These are phyloP conservation scores for Chrysoporthe cubensis DNA, from an alignment of 2,329 filamentous ascomycete species.

Conservation along the genomic window DNA sequence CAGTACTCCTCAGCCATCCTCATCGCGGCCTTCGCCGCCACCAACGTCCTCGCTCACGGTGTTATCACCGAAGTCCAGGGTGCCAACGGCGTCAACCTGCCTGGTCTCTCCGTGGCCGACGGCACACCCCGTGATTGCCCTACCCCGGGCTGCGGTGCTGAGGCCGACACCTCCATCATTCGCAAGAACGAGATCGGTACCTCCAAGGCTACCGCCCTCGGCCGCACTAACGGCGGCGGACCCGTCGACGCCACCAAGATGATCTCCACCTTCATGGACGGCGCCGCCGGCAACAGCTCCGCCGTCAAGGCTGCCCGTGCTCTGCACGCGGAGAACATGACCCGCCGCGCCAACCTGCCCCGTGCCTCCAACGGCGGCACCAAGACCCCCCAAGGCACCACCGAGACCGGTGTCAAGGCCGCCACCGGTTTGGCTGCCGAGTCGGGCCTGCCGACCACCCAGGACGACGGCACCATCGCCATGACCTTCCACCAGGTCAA, in stretches of 20 bases:
- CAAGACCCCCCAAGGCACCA: constrained; percentile 41
- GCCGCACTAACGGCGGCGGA: constrained; percentile 64
- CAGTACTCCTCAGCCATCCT: constrained; percentile 44
- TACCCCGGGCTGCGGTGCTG: constrained; percentile 63
- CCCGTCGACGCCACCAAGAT: constrained; percentile 61
- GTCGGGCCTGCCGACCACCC: constrained; percentile 62
- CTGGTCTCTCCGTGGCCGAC: constrained; percentile 64
- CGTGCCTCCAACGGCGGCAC: constrained; percentile 39
- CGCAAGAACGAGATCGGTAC: constrained; percentile 61
- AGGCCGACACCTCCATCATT: constrained; percentile 73
- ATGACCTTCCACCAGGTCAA: constrained; percentile 73
- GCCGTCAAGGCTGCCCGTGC: constrained; percentile 27
- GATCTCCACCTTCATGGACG: constrained; percentile 64
- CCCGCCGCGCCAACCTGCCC: constrained; percentile 31
- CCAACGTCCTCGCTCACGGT: constrained; percentile 60
- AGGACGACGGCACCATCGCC: constrained; percentile 62
- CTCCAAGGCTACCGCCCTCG: constrained; percentile 61
- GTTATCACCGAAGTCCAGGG: constrained; percentile 59
- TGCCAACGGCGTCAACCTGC: constrained; percentile 66
- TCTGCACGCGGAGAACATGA: constrained; percentile 30
- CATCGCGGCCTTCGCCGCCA: constrained; percentile 51
- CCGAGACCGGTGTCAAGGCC: constrained; percentile 57
- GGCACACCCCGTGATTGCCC: constrained; percentile 71
- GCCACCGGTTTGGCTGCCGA: constrained; percentile 58
- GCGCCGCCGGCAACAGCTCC: constrained; percentile 35